These are phyloP conservation scores for Didymella exigua DNA, from an alignment of 2,329 filamentous ascomycete genomes.

Conservation along the genomic window DNA sequence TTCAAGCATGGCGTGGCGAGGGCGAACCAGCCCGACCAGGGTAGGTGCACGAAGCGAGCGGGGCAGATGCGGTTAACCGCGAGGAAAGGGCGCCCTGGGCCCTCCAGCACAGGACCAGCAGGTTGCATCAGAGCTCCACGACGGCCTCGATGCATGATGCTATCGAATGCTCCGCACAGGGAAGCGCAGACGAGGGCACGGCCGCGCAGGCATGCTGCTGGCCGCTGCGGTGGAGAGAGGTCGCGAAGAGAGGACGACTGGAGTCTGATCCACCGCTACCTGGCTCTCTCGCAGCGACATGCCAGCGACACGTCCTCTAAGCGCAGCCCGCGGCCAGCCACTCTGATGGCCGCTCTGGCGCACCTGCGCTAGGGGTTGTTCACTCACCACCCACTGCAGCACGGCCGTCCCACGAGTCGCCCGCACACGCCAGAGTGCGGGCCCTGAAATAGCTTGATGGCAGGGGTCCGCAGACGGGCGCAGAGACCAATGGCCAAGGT, in stretches of 20 bases:
- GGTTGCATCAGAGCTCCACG: conserved; percentile 4
- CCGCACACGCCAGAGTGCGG: conserved; percentile 31
- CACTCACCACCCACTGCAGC: conserved; percentile 20
- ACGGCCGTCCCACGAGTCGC: conserved; percentile 23
- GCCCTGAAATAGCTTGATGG: conserved; percentile 21
- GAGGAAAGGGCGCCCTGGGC: conserved; percentile 13
- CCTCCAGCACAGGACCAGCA: not conserved
- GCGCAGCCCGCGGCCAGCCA: conserved; percentile 1
- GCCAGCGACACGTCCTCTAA: not conserved
- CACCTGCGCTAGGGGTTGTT: conserved; percentile 6
- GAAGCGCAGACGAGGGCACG: not conserved
- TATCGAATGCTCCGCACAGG: conserved; percentile 9
- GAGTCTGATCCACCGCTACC: conserved; percentile 13
- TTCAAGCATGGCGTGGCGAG: conserved; percentile 10
- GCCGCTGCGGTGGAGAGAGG: conserved; percentile 5
- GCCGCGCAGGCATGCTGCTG: conserved; percentile 6
- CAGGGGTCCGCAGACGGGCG: conserved; percentile 16
- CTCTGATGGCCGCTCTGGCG: not conserved
- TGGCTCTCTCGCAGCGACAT: conserved; percentile 7
- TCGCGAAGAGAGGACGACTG: conserved; percentile 1
- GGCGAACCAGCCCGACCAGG: conserved; percentile 1
- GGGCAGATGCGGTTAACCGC: conserved; percentile 11
- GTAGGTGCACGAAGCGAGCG: conserved; percentile 14
- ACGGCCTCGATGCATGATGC: conserved; percentile 19
- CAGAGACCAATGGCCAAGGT: conserved; percentile 17